These are phyloP conservation scores for Penicillium parvum DNA, from an alignment of 495 filamentous ascomycete genomes.

Conservation along the genomic window DNA sequence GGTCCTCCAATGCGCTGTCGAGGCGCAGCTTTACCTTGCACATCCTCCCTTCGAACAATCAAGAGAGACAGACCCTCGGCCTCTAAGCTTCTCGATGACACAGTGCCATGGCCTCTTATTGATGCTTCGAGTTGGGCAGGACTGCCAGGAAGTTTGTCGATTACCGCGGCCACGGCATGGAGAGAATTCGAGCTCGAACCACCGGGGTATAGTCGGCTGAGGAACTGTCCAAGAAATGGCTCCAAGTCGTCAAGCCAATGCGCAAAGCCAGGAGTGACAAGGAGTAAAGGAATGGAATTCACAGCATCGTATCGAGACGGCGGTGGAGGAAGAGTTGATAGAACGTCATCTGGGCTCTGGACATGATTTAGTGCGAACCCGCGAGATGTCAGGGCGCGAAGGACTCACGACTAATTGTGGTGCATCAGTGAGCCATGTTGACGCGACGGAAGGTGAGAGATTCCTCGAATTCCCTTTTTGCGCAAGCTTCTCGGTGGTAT, in stretches of 20 bases:
- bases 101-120: background rate
- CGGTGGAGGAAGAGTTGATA: constrained; percentile 26
- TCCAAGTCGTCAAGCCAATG: constrained; percentile 34
- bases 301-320: constrained; percentile 5
- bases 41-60: constrained; percentile 16
- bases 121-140: background rate
- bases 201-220: constrained; percentile 23
- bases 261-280: constrained; percentile 39
- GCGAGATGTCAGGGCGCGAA: background rate
- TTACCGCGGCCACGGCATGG: constrained; percentile 32
- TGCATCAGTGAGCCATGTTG: constrained; percentile 38
- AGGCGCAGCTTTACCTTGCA: constrained; percentile 31
- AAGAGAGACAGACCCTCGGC: constrained; percentile 37
- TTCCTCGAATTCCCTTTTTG: too few species aligned
- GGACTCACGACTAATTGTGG: constrained; percentile 33
- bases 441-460: constrained; percentile 22
- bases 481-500: constrained; percentile 9
- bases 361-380: background rate
- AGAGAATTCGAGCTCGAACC: constrained; percentile 7
- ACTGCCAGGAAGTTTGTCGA: constrained; percentile 31
- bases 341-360: constrained; percentile 32
- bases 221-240: constrained; percentile 29
- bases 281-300: constrained; percentile 28
- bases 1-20: constrained; percentile 30
- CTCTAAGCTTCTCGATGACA: constrained; percentile 4